Percentiles rank a stretch among this genome's conserved stretches.
Conservation (phyloP, 192 early-diverging fungal genomes). For the Backusella psychrophila region DNA sequence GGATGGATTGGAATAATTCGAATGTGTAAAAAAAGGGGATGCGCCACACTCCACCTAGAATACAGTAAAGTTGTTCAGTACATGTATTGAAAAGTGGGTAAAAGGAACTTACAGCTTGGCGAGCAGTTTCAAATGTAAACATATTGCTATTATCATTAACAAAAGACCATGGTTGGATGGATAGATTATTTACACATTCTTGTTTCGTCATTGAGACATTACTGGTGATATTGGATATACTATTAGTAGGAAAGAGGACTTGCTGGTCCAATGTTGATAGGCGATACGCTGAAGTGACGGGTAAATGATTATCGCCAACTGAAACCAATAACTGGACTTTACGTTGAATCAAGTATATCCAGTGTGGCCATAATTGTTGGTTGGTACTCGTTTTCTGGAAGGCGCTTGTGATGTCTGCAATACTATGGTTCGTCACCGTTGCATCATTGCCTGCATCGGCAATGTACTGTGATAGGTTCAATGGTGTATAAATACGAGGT, state of each 20-base stretch:
- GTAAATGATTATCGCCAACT: conserved; percentile 15
- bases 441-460: not conserved
- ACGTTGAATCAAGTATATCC: conserved; percentile 13
- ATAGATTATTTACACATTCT: not conserved
- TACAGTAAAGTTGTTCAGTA: not conserved
- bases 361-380: conserved; percentile 12
- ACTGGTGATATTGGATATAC: not conserved
- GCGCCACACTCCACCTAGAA: conserved; percentile 18
- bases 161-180: not conserved
- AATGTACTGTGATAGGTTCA: conserved; percentile 4
- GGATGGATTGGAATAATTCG: not conserved
- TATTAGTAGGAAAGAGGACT: not conserved
- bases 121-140: not conserved
- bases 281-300: not conserved
- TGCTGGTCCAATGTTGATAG: not conserved
- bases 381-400: not conserved
- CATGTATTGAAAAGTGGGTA: not conserved
- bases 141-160: not conserved
- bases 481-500: conserved; percentile 21
- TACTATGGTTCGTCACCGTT: not conserved
- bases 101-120: not conserved
- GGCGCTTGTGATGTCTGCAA: not conserved
- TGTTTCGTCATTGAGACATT: not conserved
- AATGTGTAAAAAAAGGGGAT: conserved; percentile 16
- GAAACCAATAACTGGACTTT: conserved; percentile 18